A percentile compares a stretch with the other conserved stretches of the same genome.
These are phyloP conservation scores for Stipa capillata DNA, from an alignment of 176 grass and related monocot genomes.

Conservation along the genomic window DNA sequence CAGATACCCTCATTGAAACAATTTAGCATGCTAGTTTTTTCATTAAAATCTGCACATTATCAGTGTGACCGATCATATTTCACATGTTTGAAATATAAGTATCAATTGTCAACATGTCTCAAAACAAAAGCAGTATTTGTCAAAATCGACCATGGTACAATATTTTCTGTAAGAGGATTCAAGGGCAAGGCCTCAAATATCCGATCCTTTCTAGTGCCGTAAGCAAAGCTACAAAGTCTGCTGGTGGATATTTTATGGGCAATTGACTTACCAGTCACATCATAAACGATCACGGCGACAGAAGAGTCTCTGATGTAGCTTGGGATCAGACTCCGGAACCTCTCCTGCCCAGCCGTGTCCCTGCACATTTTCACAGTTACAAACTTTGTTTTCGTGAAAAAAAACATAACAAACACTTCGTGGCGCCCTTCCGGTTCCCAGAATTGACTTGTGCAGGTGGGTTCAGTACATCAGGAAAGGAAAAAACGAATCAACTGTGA, in stretches of 20 bases:
- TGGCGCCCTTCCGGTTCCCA: not conserved
- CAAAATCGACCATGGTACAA: no score
- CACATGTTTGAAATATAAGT: not conserved
- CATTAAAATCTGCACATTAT: not conserved
- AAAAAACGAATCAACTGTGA: no score
- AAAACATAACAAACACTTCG: no score
- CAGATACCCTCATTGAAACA: not conserved
- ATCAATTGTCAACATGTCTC: not conserved
- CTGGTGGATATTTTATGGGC: not conserved
- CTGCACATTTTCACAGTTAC: slow-evolving; percentile 10
- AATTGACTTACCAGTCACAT: slow-evolving; percentile 59
- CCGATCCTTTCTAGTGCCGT: not conserved
- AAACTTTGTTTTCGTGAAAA: not conserved
- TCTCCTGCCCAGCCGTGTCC: slow-evolving; percentile 87
- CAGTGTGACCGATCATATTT: not conserved
- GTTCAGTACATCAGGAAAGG: no score
- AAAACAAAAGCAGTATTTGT: not conserved
- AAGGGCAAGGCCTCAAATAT: no score
- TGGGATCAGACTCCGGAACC: slow-evolving; percentile 74
- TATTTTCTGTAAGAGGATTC: no score
- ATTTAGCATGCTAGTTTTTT: not conserved
- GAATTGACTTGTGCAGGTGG: not conserved
- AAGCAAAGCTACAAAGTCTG: not conserved
- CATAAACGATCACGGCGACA: slow-evolving; percentile 75
- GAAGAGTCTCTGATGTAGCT: slow-evolving; percentile 87